Conservation (phyloP, 345 rosid genomes). For the Aegle marmelos region DNA sequence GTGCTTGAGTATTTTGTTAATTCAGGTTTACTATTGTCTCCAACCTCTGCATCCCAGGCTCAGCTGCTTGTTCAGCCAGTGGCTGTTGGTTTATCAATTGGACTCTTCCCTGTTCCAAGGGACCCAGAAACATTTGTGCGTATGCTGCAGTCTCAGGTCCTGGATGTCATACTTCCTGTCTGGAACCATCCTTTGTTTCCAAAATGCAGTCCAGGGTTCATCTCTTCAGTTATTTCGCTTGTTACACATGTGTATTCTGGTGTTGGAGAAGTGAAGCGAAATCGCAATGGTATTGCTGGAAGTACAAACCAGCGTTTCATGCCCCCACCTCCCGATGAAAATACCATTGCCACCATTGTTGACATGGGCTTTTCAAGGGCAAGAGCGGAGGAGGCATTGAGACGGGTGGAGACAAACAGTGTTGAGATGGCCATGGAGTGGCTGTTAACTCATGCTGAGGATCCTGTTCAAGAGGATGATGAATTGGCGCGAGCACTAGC, state of each 20-base stretch:
- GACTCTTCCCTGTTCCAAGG: conserved; percentile 86
- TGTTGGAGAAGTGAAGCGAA: conserved; percentile 81
- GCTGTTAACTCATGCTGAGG: conserved; percentile 81
- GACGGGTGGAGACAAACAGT: conserved; percentile 92
- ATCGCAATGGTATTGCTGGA: conserved; percentile 58
- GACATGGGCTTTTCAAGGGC: conserved; percentile 98
- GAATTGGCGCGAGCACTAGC: conserved; percentile 97
- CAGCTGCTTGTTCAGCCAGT: conserved; percentile 91
- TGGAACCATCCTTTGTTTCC: conserved; percentile 90
- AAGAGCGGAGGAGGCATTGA: conserved; percentile 92
- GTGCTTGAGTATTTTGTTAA: conserved; percentile 86
- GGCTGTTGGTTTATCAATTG: conserved; percentile 83
- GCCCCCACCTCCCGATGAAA: conserved; percentile 92
- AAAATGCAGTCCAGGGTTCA: conserved; percentile 67
- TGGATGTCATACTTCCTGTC: conserved; percentile 79
- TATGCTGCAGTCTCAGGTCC: conserved; percentile 86
- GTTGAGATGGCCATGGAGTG: conserved; percentile 99
- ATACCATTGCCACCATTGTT: conserved; percentile 77
- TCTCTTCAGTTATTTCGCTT: conserved; percentile 70
- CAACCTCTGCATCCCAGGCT: conserved; percentile 71
- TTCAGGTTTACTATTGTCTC: conserved; percentile 61
- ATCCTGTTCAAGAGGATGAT: conserved; percentile 96
- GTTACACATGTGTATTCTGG: conserved; percentile 83
- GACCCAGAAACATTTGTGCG: conserved; percentile 87
- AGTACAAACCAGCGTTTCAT: conserved; percentile 66